Conservation (phyloP, 2,329 filamentous ascomycete genomes). For the Lasiodiplodia theobromae region DNA sequence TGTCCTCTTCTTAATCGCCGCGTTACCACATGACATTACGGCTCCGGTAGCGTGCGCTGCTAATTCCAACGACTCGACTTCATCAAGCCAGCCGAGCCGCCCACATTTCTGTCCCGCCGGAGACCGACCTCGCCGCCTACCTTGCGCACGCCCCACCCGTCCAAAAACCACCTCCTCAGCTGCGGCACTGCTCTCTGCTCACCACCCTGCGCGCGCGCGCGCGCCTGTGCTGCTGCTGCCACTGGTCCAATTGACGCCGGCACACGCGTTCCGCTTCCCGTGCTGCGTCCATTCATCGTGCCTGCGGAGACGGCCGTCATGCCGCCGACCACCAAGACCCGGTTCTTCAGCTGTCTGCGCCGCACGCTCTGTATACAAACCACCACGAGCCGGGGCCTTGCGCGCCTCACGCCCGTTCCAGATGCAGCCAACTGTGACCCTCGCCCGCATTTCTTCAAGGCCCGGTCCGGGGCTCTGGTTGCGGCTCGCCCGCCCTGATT, state of each 20-base stretch:
- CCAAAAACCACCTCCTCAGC: neutral
- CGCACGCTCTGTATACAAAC: neutral
- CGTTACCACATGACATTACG: slow-evolving; percentile 15
- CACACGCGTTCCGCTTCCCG: neutral
- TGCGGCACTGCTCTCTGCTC: neutral
- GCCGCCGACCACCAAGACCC: neutral
- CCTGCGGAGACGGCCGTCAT: slow-evolving; percentile 4
- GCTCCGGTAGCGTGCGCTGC: slow-evolving; percentile 6
- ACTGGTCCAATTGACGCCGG: neutral
- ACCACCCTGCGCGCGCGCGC: neutral
- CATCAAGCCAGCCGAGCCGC: slow-evolving; percentile 5
- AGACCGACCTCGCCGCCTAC: neutral
- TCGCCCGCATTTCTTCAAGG: slow-evolving; percentile 24
- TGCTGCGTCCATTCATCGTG: slow-evolving; percentile 5
- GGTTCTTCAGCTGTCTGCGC: neutral
- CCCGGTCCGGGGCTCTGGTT: slow-evolving; percentile 4
- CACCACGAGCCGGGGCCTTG: neutral
- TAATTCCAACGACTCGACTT: slow-evolving; percentile 11
- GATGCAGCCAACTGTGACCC: slow-evolving; percentile 1
- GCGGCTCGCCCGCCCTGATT: neutral
- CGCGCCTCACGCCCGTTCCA: neutral
- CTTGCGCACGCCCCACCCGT: neutral
- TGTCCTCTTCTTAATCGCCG: neutral
- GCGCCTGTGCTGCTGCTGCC: neutral
- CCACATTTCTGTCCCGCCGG: neutral